phyloP scores from a whole-genome alignment of 2,329 filamentous ascomycete species.

The Aureobasidium sp. region DNA sequence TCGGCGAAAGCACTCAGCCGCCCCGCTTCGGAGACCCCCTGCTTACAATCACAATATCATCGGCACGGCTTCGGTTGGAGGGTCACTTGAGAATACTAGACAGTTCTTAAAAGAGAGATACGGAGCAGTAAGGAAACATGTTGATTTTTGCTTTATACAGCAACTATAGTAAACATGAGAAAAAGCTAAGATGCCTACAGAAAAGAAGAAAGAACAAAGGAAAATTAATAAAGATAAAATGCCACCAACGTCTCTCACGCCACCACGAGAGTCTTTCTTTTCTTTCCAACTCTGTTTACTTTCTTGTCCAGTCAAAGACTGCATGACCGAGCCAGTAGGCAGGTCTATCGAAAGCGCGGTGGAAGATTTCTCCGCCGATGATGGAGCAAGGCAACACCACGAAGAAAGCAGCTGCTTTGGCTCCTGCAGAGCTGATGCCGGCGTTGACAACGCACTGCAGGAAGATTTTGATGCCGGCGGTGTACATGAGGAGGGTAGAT shows the following conservation, averaged over 20 bases:
- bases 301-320: constrained; percentile 6
- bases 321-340: constrained; percentile 17
- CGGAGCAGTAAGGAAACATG: too few species aligned
- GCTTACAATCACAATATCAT: too few species aligned
- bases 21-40: too few species aligned
- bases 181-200: not conserved
- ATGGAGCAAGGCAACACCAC: constrained; percentile 15
- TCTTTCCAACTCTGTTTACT: too few species aligned
- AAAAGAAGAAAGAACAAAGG: not conserved
- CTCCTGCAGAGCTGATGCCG: constrained; percentile 6
- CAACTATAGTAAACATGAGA: not conserved
- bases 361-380: constrained; percentile 19
- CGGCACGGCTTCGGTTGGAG: too few species aligned
- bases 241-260: not conserved
- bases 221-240: not conserved
- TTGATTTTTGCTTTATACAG: too few species aligned
- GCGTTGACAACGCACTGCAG: constrained; percentile 15
- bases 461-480: constrained; percentile 22
- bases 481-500: constrained; percentile 22
- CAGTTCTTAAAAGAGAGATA: too few species aligned
- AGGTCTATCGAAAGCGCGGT: constrained; percentile 19
- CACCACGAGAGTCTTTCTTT: too few species aligned
- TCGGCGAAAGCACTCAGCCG: too few species aligned
- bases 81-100: too few species aligned
- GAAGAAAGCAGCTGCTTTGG: constrained; percentile 21